phyloP scores from a whole-genome alignment of 2,329 filamentous ascomycete species.

The Fusarium secorum region DNA sequence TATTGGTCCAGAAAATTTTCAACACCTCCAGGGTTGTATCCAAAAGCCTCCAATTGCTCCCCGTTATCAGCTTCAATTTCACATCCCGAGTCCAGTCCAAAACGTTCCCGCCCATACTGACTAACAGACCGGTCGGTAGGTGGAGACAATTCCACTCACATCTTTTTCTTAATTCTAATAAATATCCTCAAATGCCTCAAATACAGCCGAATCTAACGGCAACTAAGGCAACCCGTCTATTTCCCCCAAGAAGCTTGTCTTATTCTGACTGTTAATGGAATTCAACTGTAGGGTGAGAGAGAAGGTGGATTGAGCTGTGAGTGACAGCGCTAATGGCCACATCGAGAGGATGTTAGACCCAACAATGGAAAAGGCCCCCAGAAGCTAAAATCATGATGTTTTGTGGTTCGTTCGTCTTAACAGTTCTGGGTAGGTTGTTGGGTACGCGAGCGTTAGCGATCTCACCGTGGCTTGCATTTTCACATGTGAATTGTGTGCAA shows the following conservation, averaged over 20 bases:
- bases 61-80: conserved; percentile 3
- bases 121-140: neutral
- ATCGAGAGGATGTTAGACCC: conserved; percentile 2
- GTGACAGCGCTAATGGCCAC: neutral
- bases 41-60: neutral
- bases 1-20: conserved; percentile 23
- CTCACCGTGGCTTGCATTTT: conserved; percentile 5
- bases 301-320: neutral
- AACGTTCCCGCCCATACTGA: neutral
- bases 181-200: conserved; percentile 16
- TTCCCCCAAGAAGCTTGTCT: neutral
- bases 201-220: conserved; percentile 11
- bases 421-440: conserved; percentile 8
- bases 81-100: neutral
- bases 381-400: conserved; percentile 10
- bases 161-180: neutral
- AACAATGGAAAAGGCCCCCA: conserved; percentile 21
- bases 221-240: neutral
- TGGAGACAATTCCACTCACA: conserved; percentile 18
- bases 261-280: neutral
- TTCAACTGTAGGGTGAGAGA: conserved; percentile 8
- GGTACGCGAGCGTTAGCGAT: conserved; percentile 19
- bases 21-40: conserved; percentile 6
- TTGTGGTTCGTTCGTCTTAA: conserved; percentile 13
- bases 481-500: conserved; percentile 12